Percentiles rank a stretch among this genome's conserved stretches.
Evolutionary conservation across 805 yeast species (phyloP).

Genomic region (Suhomyces sp.): DNA sequence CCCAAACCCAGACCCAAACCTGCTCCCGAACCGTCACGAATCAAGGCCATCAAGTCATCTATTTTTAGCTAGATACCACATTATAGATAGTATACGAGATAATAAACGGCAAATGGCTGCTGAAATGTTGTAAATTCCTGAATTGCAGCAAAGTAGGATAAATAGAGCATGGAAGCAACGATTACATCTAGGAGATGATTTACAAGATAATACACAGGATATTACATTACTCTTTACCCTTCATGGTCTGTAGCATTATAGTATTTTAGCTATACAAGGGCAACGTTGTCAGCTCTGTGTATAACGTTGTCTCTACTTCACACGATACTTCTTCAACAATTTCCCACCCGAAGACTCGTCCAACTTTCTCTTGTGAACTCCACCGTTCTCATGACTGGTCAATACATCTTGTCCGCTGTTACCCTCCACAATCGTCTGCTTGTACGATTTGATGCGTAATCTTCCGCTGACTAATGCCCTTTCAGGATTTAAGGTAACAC

Average conservation of each 20-base stretch:
- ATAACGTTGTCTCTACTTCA: background rate
- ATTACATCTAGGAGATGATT: no score
- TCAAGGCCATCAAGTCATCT: slow-evolving; percentile 28
- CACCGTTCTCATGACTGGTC: slow-evolving; percentile 13
- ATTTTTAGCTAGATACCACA: slow-evolving; percentile 18
- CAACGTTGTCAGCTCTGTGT: background rate
- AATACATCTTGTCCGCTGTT: slow-evolving; percentile 34
- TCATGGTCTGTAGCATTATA: background rate
- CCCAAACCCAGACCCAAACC: slow-evolving; percentile 7
- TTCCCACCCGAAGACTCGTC: slow-evolving; percentile 22
- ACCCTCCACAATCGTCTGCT: slow-evolving; percentile 67
- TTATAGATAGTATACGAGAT: background rate
- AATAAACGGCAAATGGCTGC: no score
- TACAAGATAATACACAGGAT: no score
- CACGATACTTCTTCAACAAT: slow-evolving; percentile 18
- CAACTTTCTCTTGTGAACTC: slow-evolving; percentile 21
- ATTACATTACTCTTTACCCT: no score
- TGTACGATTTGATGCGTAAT: slow-evolving; percentile 68
- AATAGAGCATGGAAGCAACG: no score
- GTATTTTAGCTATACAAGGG: background rate
- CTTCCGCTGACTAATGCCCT: slow-evolving; percentile 70
- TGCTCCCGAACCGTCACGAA: slow-evolving; percentile 10
- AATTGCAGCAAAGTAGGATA: no score
- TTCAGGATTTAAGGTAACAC: slow-evolving; percentile 58
- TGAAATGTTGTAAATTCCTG: no score